Base-by-base conservation (phyloP, 2,329 filamentous ascomycete species). In the Niveomyces coronatus region DNA sequence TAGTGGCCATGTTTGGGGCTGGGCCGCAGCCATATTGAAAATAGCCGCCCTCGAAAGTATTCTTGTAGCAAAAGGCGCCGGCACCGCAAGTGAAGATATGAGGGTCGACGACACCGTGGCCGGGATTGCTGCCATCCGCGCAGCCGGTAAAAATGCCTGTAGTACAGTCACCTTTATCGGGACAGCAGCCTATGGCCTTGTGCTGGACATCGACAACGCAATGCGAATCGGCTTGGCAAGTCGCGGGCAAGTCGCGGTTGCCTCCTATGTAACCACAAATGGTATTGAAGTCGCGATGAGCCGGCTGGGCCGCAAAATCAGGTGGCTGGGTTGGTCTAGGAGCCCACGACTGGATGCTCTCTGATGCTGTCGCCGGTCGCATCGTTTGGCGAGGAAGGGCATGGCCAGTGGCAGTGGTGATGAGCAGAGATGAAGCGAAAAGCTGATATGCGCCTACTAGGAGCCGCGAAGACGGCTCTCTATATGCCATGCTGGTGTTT, bases 221-320 rank as follows among this genome's bases (percentile, higher is more conserved):
- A 52, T 77, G 71, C 26, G 71, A 76, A 23, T 72, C 74, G 0
- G 65, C 62, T 19, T 62, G 65, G 50, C 74, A 78, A 26, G 73
- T 77, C 27, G 73, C 74, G 3, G 72, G 70, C 20, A 75, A 54
- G 17, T 56, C 54, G 1, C 64, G 53, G 45, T 75, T 53, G 16
- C 71, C 73, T 43, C 65, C 67, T 48, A 78, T 62, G 53, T 67
- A 78, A 29, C 74, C 74, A 47, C 74, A 77, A 40, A 78, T 51
- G 13, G 72, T 76, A 53, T 74, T 73, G 37, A 58, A 50, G 42
- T 68, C 61, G 27, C 65, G 62, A 31, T 60, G 62, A 17, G 52
- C 49, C 5, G 66, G 54, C 27, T 59, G 54, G 28, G 49, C 52
- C 29, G 56, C 55, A 34, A 55, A 49, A 4, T 51, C 42, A 9